Evolutionary conservation across 805 yeast genomes (phyloP).

Genomic region (Ogataea salicorniae): DNA sequence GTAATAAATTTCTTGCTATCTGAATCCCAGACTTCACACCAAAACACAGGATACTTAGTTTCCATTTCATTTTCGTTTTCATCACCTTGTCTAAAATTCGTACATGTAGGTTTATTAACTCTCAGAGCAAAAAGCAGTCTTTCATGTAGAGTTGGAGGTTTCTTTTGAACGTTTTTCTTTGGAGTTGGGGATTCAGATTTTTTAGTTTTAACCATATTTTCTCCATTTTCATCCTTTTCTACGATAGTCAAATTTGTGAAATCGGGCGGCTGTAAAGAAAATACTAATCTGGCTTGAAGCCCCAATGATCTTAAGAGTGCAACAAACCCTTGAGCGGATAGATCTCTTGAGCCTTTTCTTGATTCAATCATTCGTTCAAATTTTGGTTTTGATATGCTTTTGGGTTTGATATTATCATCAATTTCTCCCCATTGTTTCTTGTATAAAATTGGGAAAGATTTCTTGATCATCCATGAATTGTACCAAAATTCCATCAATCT

Average conservation of each 20-base stretch:
- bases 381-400: constrained; percentile 31
- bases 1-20: constrained; percentile 73
- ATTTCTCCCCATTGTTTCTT: constrained; percentile 48
- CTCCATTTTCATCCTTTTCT: constrained; percentile 14
- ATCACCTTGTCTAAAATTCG: constrained; percentile 6
- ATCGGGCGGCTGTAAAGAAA: constrained; percentile 89
- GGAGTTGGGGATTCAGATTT: constrained; percentile 4
- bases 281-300: constrained; percentile 66
- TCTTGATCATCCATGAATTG: constrained; percentile 25
- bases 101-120: constrained; percentile 20
- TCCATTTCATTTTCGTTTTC: constrained; percentile 8
- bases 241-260: constrained; percentile 41
- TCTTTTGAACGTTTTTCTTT: constrained; percentile 3
- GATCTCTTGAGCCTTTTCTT: constrained; percentile 67
- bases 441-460: constrained; percentile 43
- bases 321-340: constrained; percentile 85
- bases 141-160: constrained; percentile 24
- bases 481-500: constrained; percentile 61
- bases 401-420: constrained; percentile 16
- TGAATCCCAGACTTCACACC: constrained; percentile 94
- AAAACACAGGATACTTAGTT: constrained; percentile 61
- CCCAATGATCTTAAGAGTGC: constrained; percentile 66
- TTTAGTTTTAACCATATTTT: constrained; percentile 4
- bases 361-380: constrained; percentile 40
- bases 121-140: constrained; percentile 23